Evolutionary conservation across 352 stramenopile genomes (phyloP), one percentile per base, ranked within the genome.

Genomic region (Phytophthora fragariae): DNA sequence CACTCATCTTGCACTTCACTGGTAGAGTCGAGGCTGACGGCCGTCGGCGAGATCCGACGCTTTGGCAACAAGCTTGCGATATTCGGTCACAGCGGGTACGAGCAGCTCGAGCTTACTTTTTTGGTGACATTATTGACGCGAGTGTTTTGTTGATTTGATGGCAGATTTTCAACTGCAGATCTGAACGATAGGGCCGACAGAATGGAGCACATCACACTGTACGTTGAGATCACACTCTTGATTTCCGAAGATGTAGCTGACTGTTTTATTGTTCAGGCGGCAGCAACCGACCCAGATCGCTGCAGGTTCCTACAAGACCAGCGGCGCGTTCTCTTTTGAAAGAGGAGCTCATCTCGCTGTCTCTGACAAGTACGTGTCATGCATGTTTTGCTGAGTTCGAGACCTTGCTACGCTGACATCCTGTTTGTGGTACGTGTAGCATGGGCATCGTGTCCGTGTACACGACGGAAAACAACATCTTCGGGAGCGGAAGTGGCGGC

Each of bases 21-120:
- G 39, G 81, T 82, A 17, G 62, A 81, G 47, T 87, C 84, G 10
- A 86, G 84, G 3, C 73, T 94, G n/a, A 31, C 57, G 44, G 47
- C 75, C 2, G 73, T 79, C 7, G 82, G 89, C 8, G 89, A 96
- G 59, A 87, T 94, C 5, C 70, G 81, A 27, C 80, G 86, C 29
- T 92, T 83, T 11, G 77, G 53, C 12, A 75, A 83, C 41, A 88
- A 83, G 11, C 77, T 88, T 17, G 80, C 79, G 8, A 58, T 93
- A 37, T 94, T 96, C 72, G 89, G 89, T 33, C 65, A 76, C 24
- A 81, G 84, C 65, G 88, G 89, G 86, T 95, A 69, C 35, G 76
- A 76, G 6, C 37, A 57, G 10, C 64, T 60, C 17, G 2, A 7
- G 12, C 5, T 19, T 53, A 64, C 21, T 19, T 66, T 37, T 55